Conservation (phyloP, 1,284 basidiomycete species). For the Boletus mariae region DNA sequence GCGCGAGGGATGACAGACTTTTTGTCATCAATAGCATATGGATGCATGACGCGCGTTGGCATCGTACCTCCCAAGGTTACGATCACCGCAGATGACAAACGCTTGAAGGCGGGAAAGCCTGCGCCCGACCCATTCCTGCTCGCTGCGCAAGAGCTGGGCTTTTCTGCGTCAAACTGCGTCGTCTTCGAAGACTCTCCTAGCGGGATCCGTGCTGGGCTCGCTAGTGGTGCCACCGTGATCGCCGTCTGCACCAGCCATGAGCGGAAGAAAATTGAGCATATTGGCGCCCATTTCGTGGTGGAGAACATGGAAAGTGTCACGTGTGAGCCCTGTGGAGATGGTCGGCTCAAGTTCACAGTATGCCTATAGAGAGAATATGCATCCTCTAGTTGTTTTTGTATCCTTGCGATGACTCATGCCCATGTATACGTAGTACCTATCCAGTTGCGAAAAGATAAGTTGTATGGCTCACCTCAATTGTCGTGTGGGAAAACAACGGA, state of each 20-base stretch:
- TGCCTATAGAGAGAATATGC: constrained; percentile 7
- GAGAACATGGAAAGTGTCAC: constrained; percentile 56
- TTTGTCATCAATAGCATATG: constrained; percentile 43
- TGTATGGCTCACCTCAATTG: too few species aligned
- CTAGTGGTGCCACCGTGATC: constrained; percentile 70
- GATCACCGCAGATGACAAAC: constrained; percentile 77
- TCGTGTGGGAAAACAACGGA: too few species aligned
- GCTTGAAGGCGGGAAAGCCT: constrained; percentile 63
- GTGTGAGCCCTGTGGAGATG: constrained; percentile 41
- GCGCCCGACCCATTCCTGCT: constrained; percentile 74
- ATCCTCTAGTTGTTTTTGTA: not conserved
- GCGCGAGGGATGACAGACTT: not conserved
- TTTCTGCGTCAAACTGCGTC: constrained; percentile 53
- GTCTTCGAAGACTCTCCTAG: constrained; percentile 77
- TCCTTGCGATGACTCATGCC: not conserved
- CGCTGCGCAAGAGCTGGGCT: constrained; percentile 70
- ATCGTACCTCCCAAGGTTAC: constrained; percentile 71
- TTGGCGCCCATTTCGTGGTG: constrained; percentile 66
- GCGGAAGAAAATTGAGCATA: constrained; percentile 51
- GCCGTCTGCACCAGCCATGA: constrained; percentile 72
- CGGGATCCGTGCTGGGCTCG: constrained; percentile 71
- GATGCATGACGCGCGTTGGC: constrained; percentile 69
- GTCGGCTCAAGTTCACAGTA: constrained; percentile 40
- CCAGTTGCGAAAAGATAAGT: not conserved
- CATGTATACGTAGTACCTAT: constrained; percentile 6